These are phyloP conservation scores for Aspergillus candidus DNA, from an alignment of 2,329 filamentous ascomycete genomes.

Conservation along the genomic window DNA sequence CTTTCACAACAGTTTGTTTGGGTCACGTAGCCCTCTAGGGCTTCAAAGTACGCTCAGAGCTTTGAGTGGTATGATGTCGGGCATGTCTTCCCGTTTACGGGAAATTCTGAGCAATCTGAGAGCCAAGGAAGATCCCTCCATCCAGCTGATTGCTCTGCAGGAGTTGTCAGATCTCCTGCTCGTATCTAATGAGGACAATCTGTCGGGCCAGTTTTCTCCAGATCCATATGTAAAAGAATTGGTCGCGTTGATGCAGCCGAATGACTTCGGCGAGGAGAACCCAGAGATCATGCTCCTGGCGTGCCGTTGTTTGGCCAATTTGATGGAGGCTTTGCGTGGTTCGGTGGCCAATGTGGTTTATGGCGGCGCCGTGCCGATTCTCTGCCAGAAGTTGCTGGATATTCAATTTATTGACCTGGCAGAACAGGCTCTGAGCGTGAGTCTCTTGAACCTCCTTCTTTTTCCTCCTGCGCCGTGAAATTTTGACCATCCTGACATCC, in stretches of 20 bases:
- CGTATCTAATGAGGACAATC: conserved; percentile 92
- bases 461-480: background rate
- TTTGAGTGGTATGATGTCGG: conserved; percentile 85
- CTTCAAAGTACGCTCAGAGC: conserved; percentile 78
- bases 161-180: conserved; percentile 89
- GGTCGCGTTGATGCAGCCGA: conserved; percentile 83
- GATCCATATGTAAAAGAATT: conserved; percentile 95
- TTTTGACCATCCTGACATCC: conserved; percentile 3
- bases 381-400: conserved; percentile 91
- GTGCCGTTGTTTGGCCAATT: conserved; percentile 88
- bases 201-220: conserved; percentile 89
- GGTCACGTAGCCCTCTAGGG: conserved; percentile 56
- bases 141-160: conserved; percentile 86
- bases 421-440: conserved; percentile 82
- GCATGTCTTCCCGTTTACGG: conserved; percentile 70
- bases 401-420: conserved; percentile 97
- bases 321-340: conserved; percentile 93
- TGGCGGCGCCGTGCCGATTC: conserved; percentile 86
- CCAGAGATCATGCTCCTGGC: conserved; percentile 96
- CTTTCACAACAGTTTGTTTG: conserved; percentile 59
- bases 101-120: conserved; percentile 70
- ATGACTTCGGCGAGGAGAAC: conserved; percentile 81
- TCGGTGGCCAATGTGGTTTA: conserved; percentile 95
- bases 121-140: conserved; percentile 75
- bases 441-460: conserved; percentile 19